A percentile compares a stretch with the other conserved stretches of the same genome.
phyloP scores from a whole-genome alignment of 169 alveolate genomes.

The Toxoplasma gondii region DNA sequence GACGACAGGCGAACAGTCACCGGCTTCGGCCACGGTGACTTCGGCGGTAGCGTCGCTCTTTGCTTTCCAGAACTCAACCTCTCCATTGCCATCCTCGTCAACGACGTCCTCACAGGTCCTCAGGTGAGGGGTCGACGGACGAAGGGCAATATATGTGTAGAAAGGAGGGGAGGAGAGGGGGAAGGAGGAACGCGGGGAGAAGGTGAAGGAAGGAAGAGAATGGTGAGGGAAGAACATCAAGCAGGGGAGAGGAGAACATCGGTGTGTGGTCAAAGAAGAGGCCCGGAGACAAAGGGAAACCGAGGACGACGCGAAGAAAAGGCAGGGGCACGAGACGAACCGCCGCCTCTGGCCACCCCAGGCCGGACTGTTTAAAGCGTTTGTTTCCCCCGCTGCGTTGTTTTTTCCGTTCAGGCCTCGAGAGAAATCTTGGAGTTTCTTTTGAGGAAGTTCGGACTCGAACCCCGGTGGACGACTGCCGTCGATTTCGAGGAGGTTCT shows the following conservation, averaged over 20 bases:
- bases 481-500: slow-evolving; percentile 62
- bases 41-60: slow-evolving; percentile 73
- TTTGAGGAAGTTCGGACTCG: slow-evolving; percentile 65
- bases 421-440: slow-evolving; percentile 65
- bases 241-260: background rate
- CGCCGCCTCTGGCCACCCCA: no score
- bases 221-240: background rate
- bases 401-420: slow-evolving; percentile 58
- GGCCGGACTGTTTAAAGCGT: no score
- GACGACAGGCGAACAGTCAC: background rate
- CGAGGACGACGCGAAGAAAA: background rate
- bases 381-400: background rate
- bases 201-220: no score
- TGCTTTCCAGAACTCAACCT: slow-evolving; percentile 75
- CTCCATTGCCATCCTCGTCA: slow-evolving; percentile 73
- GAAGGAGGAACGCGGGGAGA: background rate
- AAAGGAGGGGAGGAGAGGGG: no score
- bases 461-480: slow-evolving; percentile 67
- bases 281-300: background rate
- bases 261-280: background rate
- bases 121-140: slow-evolving; percentile 26
- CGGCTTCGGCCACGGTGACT: slow-evolving; percentile 78
- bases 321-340: no score
- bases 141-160: background rate
- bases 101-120: slow-evolving; percentile 77